Base-by-base conservation (phyloP, 306 rosid species). In the Casuarina equisetifolia region DNA sequence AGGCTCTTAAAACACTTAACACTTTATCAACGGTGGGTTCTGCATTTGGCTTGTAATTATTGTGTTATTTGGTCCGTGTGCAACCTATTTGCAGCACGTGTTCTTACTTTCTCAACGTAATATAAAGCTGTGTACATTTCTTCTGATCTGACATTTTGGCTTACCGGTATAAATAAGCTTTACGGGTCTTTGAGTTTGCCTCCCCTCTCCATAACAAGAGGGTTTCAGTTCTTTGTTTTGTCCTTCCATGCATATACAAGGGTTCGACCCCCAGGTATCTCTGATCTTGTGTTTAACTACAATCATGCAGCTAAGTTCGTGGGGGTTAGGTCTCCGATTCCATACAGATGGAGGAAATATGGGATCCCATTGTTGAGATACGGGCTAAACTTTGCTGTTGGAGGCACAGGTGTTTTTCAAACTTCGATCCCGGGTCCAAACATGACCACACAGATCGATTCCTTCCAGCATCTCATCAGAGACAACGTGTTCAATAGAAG, bases 301-400 rank as follows among this genome's bases (percentile, higher is more conserved):
- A 39, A 2, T 1, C 46, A 15, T 6, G 70, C 71, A 66, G 71
- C 71, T 17, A 42, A 66, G n/a, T 66, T 40, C 71, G 42, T 66
- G 48, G 71, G 50, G 9, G 19, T 40, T 9, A 40, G 42, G 32
- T 66, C 71, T 42, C 71, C 71, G 42, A 36, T 66, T 66, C 71
- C 35, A 15, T 64, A 50, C 80, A 38, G 20, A 49, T 32, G 12
- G 61, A 78, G 81, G 58, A 54, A 54, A 17, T 1, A 0, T n/a
- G 79, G 53, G 9, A 36, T 62, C 1, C 72, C 69, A 12, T 42
- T 61, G 19, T 46, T 73, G 49, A 62, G 70, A 70, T 7, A 74
- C 9, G 90, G 92, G 13, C 74, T 89, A 77, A 89, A 86, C 85
- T 86, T 89, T 40, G 92, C 92, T 1, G 72, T 64, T 42, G 90